phyloP scores from a whole-genome alignment of 257 asterid genomes.

The Schizonepeta tenuifolia region DNA sequence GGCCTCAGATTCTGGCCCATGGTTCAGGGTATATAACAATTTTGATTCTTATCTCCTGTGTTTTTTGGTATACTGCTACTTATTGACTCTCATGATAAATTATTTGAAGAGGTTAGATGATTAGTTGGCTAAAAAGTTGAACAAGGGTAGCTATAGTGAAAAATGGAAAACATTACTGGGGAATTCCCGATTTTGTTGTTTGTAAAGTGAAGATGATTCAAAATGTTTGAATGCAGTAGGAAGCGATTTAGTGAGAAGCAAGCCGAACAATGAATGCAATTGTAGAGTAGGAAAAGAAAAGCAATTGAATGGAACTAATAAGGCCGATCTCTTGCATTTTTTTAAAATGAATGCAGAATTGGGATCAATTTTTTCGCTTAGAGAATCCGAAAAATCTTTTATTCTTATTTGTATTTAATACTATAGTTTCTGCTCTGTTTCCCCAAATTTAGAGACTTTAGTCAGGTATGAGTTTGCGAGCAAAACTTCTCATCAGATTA shows the following conservation, averaged over 20 bases:
- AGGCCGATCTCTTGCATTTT: neutral
- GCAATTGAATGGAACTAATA: too few relatives aligned
- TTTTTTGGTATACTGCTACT: neutral
- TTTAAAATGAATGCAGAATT: neutral
- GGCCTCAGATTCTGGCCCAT: neutral
- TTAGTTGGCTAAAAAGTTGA: neutral
- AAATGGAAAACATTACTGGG: conserved; percentile 7
- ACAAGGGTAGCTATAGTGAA: neutral
- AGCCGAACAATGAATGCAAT: conserved; percentile 74
- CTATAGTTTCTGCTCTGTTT: too few relatives aligned
- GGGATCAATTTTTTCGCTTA: neutral
- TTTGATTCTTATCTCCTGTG: neutral
- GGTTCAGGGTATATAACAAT: neutral
- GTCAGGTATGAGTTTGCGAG: neutral
- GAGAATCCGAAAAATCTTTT: neutral
- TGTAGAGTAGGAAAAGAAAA: too few relatives aligned
- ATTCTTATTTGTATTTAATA: neutral
- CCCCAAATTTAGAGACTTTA: neutral
- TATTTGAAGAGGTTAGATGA: neutral
- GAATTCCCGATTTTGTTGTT: neutral
- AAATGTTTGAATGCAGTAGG: conserved; percentile 72
- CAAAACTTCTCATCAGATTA: neutral
- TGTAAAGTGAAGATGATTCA: neutral
- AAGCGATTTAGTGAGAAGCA: conserved; percentile 86
- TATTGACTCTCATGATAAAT: neutral